Conservation (phyloP, 225 moss, liverwort and hornwort genomes). For the Anthoceros angustus region DNA sequence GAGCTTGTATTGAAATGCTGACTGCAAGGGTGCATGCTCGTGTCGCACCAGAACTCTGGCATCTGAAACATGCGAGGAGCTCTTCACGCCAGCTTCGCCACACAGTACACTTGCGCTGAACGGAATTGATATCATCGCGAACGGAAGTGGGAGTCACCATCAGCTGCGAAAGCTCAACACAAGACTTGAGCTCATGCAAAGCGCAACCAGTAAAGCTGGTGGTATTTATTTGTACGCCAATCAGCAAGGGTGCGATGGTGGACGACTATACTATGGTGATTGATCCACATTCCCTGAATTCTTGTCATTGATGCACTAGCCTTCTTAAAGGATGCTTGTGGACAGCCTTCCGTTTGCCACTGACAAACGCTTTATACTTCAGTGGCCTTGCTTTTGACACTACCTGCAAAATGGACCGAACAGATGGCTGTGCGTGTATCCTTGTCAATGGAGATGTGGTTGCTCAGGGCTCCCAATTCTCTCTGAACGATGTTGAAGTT, state of each 20-base stretch:
- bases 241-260: slow-evolving; percentile 97
- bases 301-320: background rate
- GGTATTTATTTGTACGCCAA: slow-evolving; percentile 92
- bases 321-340: slow-evolving; percentile 1
- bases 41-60: slow-evolving; percentile 35
- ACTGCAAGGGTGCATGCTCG: background rate
- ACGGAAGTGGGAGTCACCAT: slow-evolving; percentile 97
- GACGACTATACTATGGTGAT: slow-evolving; percentile 81
- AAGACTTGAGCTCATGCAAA: slow-evolving; percentile 74
- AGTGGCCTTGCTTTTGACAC: background rate
- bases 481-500: slow-evolving; percentile 82
- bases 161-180: slow-evolving; percentile 86
- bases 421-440: slow-evolving; percentile 73
- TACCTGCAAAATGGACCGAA: background rate
- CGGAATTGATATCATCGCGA: slow-evolving; percentile 82
- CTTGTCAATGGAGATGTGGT: slow-evolving; percentile 87
- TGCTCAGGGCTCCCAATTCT: slow-evolving; percentile 94
- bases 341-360: background rate
- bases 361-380: background rate
- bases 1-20: background rate
- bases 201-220: slow-evolving; percentile 70
- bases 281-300: background rate
- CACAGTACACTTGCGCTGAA: slow-evolving; percentile 50
- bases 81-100: slow-evolving; percentile 71
- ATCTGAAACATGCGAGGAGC: slow-evolving; percentile 88